Conservation (phyloP, 495 filamentous ascomycete species). For the Talaromyces nanjingensis region DNA sequence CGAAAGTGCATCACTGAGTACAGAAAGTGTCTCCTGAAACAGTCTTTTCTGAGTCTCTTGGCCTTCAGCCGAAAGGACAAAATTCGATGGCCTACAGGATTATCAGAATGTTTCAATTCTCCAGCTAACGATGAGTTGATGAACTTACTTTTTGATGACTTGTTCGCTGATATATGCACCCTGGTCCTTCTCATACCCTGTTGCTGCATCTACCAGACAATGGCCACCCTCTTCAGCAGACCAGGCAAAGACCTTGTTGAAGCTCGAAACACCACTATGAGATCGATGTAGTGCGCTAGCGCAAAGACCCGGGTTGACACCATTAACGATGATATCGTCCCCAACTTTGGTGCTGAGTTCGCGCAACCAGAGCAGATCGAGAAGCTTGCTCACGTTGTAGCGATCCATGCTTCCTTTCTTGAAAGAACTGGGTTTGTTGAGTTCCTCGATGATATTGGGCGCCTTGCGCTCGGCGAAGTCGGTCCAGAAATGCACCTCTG, state of each 20-base stretch:
- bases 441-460: neutral
- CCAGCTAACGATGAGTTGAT: neutral
- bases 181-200: neutral
- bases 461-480: neutral
- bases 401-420: neutral
- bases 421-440: neutral
- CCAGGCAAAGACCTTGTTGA: neutral
- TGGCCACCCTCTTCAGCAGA: neutral
- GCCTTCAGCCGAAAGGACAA: neutral
- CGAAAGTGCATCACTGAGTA: neutral
- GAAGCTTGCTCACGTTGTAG: neutral
- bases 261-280: neutral
- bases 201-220: neutral
- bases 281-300: neutral
- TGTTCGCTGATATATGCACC: neutral
- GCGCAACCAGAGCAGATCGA: neutral
- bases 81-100: neutral
- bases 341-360: neutral
- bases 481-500: neutral
- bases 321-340: neutral
- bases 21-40: neutral
- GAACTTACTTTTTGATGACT: slow-evolving; percentile 7
- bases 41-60: neutral
- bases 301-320: neutral
- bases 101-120: neutral